Evolutionary conservation across 331 rosid species (phyloP), one percentile per base, ranked within the genome.

Genomic region (Quercus tomentella): DNA sequence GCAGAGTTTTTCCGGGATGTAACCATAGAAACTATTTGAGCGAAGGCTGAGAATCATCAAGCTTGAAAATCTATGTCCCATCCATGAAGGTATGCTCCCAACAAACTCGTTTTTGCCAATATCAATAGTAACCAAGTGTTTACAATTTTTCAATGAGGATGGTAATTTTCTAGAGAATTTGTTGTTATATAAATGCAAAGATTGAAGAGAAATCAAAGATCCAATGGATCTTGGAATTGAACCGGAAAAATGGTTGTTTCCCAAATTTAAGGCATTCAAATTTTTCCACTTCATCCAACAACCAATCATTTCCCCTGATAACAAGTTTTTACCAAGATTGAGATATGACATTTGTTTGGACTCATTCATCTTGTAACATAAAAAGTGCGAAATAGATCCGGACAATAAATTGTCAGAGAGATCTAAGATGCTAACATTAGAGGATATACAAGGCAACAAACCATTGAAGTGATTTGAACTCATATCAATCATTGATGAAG

Each of bases 21-120:
- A 21, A 2, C 88, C 87, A 6, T 58, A 22, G 68, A 91, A 79
- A 74, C 1, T 70, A 68, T 88, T 88, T 11, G 72, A 35, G 6
- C 43, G 45, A 4, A 87, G 61, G 16, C 71, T 79, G 0, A 88
- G 84, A 72, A 89, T 56, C 52, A 21, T 8, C 57, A 33, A 87
- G 1, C 2, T 37, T 7, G 35, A 69, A 11, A 10, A 45, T 3
- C 26, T 74, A 7, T 70, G 21, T 2, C 86, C 86, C 0, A 68
- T 68, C 88, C 87, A 83, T 12, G 68, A 6, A 9, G 92, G 89
- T 58, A 89, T 51, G 17, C 4, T 35, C 0, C 92, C 94, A 7
- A 70, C 33, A 6, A 92, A 52, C n/a, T 74, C 43, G 56, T 91
- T 89, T 23, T 75, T 82, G 4, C 84, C 83, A 4, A 92, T 80